Base-by-base conservation (phyloP, 305 asterid genomes). In the Salvia sclarea region DNA sequence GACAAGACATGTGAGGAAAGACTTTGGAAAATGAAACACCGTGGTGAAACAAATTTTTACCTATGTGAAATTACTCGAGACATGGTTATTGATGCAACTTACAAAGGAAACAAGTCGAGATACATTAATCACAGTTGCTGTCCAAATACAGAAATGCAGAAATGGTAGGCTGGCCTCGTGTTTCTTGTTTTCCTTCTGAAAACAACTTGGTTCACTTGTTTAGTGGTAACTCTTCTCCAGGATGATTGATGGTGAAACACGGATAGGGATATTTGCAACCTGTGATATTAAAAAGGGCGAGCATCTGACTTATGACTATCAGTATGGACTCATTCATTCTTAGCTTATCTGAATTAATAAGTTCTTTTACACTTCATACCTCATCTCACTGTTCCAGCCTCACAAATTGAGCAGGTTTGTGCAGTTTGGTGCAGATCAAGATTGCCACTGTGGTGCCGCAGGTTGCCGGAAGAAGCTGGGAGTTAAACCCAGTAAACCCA, bases 381-480 rank as follows among this genome's bases (percentile, higher is more conserved):
- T 50, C 25, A 43, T 24, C 66, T 74, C 56, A 20, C 43, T 64
- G 57, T 73, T 76, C 61, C 72, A 47, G 68, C 79, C 87, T 93
- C 83, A 93, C 87, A 78, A 79, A 69, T 75, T 21, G 75, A 76
- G 88, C 97, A 94, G 98, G 93, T 94, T 94, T 83, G 98, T 94
- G 81, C 99, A 94, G 78, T 94, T 94, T 82, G 99, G 99, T 73
- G 97, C 99, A 79, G 98, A 91, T 82, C 91, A 94, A 80, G 91
- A 87, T 79, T 91, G 99, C 79, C 80, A 86, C 75, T 91, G 98
- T 77, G 99, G 98, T 76, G 95, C 98, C 70, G 75, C 52, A 31
- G 79, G 81, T 70, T 91, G 99, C 77, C 81, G 96, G 71, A 84
- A 70, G 78, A 94, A 91, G 82, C 90, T 94, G 60, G 99, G 99